Percentiles rank a stretch among this genome's conserved stretches.
phyloP scores from a whole-genome alignment of 352 stramenopile species.

The Phytophthora pisi region DNA sequence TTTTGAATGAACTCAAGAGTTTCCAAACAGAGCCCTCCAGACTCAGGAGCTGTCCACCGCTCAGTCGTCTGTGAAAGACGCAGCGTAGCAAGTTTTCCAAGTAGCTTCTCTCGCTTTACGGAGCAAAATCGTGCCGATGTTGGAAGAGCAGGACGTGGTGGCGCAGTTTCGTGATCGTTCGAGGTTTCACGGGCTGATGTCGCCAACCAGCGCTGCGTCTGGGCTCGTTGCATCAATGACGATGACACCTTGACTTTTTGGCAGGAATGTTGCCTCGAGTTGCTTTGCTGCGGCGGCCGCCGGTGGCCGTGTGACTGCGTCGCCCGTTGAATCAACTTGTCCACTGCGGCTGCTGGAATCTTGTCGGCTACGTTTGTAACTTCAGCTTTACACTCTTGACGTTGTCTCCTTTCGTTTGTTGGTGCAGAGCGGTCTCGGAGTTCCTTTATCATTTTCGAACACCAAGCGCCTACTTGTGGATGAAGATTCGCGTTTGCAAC shows the following conservation, averaged over 20 bases:
- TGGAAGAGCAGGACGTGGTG: background rate
- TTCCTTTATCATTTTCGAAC: conserved; percentile 15
- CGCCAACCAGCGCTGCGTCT: conserved; percentile 23
- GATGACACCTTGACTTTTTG: conserved; percentile 8
- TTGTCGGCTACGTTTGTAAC: background rate
- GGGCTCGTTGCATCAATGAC: conserved; percentile 27
- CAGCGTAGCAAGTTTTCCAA: conserved; percentile 33
- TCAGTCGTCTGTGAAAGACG: conserved; percentile 11
- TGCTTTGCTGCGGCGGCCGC: background rate
- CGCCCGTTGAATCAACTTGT: conserved; percentile 19
- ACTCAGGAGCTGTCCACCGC: conserved; percentile 4
- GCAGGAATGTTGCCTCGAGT: background rate
- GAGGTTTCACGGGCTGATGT: background rate
- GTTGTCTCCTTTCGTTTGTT: background rate
- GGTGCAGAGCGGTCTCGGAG: background rate
- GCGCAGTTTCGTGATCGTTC: background rate
- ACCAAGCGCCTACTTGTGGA: conserved; percentile 17
- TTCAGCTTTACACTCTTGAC: background rate
- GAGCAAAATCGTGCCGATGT: conserved; percentile 27
- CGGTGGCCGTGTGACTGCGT: background rate
- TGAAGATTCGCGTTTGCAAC: background rate
- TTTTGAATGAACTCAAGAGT: conserved; percentile 22
- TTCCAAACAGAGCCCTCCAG: conserved; percentile 10
- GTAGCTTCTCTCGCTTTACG: conserved; percentile 32
- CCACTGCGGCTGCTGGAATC: conserved; percentile 3